Percentiles rank a stretch among this genome's conserved stretches.
These are phyloP conservation scores for Irpex sp. DNA, from an alignment of 1,284 basidiomycete genomes.

Conservation along the genomic window DNA sequence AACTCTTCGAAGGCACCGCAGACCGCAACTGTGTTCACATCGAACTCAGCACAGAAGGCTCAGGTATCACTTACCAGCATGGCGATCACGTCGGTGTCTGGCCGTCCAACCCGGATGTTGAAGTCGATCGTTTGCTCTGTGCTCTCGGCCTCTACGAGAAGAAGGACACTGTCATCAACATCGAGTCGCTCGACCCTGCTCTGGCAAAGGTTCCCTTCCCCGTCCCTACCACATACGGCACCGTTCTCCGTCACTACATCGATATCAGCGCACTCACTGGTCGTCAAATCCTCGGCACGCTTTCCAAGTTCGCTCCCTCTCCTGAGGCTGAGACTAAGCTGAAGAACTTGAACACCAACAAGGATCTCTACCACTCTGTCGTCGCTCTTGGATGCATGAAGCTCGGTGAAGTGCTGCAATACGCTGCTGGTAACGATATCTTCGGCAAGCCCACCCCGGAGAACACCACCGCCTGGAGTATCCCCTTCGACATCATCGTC, in stretches of 20 bases:
- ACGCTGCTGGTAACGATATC: constrained; percentile 80
- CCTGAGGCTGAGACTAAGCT: constrained; percentile 75
- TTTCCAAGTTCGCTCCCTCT: constrained; percentile 88
- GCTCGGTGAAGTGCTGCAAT: constrained; percentile 88
- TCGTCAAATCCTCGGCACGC: constrained; percentile 86
- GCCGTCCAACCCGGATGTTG: constrained; percentile 91
- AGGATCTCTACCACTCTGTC: constrained; percentile 78
- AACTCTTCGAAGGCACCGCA: constrained; percentile 75
- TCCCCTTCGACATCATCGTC: constrained; percentile 96
- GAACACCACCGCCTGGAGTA: constrained; percentile 84
- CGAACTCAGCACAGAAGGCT: constrained; percentile 93
- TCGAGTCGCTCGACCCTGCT: constrained; percentile 95
- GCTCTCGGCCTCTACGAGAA: constrained; percentile 82
- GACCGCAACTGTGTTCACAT: constrained; percentile 95
- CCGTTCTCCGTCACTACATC: constrained; percentile 95
- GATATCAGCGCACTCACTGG: constrained; percentile 93
- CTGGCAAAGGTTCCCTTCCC: constrained; percentile 99
- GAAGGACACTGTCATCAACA: constrained; percentile 80
- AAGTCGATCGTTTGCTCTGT: constrained; percentile 87
- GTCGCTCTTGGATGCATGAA: constrained; percentile 84
- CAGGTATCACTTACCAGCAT: constrained; percentile 97
- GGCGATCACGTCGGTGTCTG: constrained; percentile 98
- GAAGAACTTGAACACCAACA: constrained; percentile 80
- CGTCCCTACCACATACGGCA: constrained; percentile 91
- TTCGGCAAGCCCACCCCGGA: constrained; percentile 49